Percentiles rank a stretch among this genome's conserved stretches.
phyloP scores from a whole-genome alignment of 2,329 filamentous ascomycete species.

The Arachnomyces sp. region DNA sequence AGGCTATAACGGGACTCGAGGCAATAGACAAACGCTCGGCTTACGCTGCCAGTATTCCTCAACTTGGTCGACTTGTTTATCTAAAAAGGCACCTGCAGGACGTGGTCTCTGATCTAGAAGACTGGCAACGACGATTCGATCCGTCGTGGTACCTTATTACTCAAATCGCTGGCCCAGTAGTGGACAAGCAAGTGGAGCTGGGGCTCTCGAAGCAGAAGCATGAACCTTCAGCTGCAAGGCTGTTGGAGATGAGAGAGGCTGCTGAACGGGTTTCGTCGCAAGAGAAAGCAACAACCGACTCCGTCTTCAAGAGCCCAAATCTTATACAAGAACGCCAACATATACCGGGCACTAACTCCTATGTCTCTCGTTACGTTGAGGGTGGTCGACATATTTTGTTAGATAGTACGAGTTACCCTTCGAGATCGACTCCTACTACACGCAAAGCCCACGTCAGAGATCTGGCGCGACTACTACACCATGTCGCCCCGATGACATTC shows the following conservation, averaged over 20 bases:
- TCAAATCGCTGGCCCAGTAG: constrained; percentile 12
- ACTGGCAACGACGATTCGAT: constrained; percentile 26
- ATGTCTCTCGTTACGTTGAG: constrained; percentile 1
- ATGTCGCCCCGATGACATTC: constrained; percentile 14
- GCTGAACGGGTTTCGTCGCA: background rate
- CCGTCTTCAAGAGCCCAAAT: constrained; percentile 3
- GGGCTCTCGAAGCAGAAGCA: background rate
- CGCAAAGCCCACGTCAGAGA: constrained; percentile 12
- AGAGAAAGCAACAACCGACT: constrained; percentile 1
- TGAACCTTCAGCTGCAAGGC: constrained; percentile 3
- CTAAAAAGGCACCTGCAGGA: constrained; percentile 10
- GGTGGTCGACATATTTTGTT: no score
- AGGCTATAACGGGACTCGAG: background rate
- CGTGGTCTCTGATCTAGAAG: constrained; percentile 22
- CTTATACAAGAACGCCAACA: constrained; percentile 4
- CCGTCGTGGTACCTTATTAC: constrained; percentile 29
- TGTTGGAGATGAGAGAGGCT: constrained; percentile 4
- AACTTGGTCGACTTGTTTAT: background rate
- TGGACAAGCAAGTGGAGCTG: constrained; percentile 19
- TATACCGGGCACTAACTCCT: constrained; percentile 4
- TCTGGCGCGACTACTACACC: constrained; percentile 13
- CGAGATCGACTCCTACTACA: background rate
- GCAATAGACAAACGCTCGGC: no score
- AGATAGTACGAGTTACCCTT: constrained; percentile 1
- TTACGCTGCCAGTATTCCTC: no score